Evolutionary conservation across 495 filamentous ascomycete genomes (phyloP).

Genomic region (Annulohypoxylon nitens): DNA sequence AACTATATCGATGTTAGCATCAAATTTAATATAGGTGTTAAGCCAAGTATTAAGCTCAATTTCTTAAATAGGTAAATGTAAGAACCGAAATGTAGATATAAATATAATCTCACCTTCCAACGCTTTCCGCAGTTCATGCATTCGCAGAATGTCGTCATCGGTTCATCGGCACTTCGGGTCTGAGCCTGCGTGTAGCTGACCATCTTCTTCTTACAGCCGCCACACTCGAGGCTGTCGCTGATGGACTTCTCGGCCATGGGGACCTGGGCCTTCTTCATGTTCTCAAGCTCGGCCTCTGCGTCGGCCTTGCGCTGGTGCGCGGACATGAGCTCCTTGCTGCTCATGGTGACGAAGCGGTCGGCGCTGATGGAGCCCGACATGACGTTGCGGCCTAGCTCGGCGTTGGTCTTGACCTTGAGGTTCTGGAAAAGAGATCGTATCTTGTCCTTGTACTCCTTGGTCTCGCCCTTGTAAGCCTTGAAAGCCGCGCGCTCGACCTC

Average conservation of each 20-base stretch:
- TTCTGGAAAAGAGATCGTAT: constrained; percentile 93
- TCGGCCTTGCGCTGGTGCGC: constrained; percentile 76
- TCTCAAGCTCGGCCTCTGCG: constrained; percentile 80
- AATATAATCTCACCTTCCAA: constrained; percentile 71
- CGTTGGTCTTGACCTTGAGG: constrained; percentile 91
- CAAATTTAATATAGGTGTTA: background rate
- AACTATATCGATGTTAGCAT: constrained; percentile 28
- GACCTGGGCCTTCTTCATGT: constrained; percentile 95
- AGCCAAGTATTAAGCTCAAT: background rate
- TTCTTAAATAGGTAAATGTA: background rate
- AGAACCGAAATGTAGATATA: background rate
- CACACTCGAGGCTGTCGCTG: constrained; percentile 85
- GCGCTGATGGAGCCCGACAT: constrained; percentile 77
- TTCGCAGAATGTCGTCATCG: constrained; percentile 87
- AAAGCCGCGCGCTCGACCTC: constrained; percentile 82
- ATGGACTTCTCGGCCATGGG: constrained; percentile 89
- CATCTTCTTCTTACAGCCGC: constrained; percentile 90
- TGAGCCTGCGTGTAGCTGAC: constrained; percentile 97
- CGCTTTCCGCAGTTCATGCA: constrained; percentile 80
- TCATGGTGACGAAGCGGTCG: constrained; percentile 76
- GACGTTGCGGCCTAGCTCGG: constrained; percentile 78
- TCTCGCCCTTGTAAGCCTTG: constrained; percentile 73
- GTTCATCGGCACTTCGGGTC: constrained; percentile 93
- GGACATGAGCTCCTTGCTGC: constrained; percentile 61
- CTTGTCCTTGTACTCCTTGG: constrained; percentile 80